Percentiles rank a stretch among this genome's conserved stretches.
These are phyloP conservation scores for Penicillium griseofulvum DNA, from an alignment of 2,329 filamentous ascomycete species.

Conservation along the genomic window DNA sequence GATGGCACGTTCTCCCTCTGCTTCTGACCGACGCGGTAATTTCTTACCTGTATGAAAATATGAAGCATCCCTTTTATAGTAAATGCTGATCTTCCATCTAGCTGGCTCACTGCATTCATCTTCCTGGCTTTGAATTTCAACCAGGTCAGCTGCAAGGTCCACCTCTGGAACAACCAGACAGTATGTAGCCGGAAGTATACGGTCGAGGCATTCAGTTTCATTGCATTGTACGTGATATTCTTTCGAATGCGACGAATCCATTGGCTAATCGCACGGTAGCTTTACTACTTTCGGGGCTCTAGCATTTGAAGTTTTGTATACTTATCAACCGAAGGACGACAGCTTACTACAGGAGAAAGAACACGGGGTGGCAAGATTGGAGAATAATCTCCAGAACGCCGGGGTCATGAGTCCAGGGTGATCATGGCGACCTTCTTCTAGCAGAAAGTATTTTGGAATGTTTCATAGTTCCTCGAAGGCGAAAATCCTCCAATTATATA, in stretches of 20 bases:
- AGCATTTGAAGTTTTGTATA: background rate
- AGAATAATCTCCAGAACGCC: slow-evolving; percentile 1
- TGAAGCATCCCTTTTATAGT: background rate
- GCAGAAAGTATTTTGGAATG: background rate
- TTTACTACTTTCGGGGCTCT: background rate
- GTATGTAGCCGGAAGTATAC: slow-evolving; percentile 22
- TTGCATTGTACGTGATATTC: slow-evolving; percentile 16
- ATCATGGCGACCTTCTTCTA: background rate
- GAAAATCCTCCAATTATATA: background rate
- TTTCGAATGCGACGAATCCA: too few relatives aligned
- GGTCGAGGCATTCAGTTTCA: slow-evolving; percentile 21
- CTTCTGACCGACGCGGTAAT: slow-evolving; percentile 8
- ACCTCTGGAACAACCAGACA: slow-evolving; percentile 16
- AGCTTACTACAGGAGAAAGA: background rate
- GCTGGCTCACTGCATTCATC: slow-evolving; percentile 23
- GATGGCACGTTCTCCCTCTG: slow-evolving; percentile 14
- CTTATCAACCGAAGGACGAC: background rate
- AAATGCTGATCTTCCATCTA: background rate
- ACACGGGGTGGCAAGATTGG: background rate
- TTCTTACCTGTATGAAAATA: slow-evolving; percentile 13
- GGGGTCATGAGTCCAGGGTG: background rate
- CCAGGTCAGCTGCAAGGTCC: slow-evolving; percentile 8
- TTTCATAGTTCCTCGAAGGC: background rate
- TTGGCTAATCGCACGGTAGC: background rate
- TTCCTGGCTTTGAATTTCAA: slow-evolving; percentile 20